Evolutionary conservation across 805 yeast species (phyloP).

Genomic region (Scheffersomyces ergatensis): DNA sequence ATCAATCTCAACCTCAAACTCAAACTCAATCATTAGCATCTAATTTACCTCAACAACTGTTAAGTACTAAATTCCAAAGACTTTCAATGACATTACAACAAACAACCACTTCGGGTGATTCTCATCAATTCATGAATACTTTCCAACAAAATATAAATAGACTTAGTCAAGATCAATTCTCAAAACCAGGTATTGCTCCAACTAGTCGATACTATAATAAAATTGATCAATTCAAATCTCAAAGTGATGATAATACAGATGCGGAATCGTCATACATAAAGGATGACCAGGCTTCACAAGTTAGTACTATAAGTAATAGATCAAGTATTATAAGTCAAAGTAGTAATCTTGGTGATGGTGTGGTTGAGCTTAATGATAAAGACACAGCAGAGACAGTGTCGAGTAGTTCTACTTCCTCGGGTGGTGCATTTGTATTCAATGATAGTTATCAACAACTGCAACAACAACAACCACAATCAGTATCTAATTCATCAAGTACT

Average conservation of each 20-base stretch:
- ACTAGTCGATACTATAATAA: conserved; percentile 21
- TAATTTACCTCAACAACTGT: conserved; percentile 29
- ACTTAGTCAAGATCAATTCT: conserved; percentile 14
- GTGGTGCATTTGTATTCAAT: conserved; percentile 6
- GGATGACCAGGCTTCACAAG: conserved; percentile 14
- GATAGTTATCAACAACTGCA: neutral
- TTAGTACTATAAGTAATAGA: conserved; percentile 23
- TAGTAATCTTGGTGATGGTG: neutral
- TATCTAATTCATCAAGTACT: conserved; percentile 3
- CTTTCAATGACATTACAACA: conserved; percentile 35
- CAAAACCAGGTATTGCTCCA: conserved; percentile 1
- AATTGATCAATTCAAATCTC: conserved; percentile 19
- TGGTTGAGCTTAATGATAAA: too few relatives aligned
- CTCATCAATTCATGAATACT: conserved; percentile 33
- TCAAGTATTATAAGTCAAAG: conserved; percentile 19
- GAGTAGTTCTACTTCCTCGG: neutral
- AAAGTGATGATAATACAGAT: neutral
- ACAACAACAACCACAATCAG: conserved; percentile 1
- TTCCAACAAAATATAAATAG: conserved; percentile 38
- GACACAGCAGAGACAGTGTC: neutral
- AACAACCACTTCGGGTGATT: conserved; percentile 35
- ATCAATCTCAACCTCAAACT: neutral
- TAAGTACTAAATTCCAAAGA: conserved; percentile 34
- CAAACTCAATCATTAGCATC: conserved; percentile 1
- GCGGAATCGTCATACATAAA: conserved; percentile 3